A percentile compares a stretch with the other conserved stretches of the same genome.
These are phyloP conservation scores for Monilinia vaccinii-corymbosi DNA, from an alignment of 2,329 filamentous ascomycete genomes.

Conservation along the genomic window DNA sequence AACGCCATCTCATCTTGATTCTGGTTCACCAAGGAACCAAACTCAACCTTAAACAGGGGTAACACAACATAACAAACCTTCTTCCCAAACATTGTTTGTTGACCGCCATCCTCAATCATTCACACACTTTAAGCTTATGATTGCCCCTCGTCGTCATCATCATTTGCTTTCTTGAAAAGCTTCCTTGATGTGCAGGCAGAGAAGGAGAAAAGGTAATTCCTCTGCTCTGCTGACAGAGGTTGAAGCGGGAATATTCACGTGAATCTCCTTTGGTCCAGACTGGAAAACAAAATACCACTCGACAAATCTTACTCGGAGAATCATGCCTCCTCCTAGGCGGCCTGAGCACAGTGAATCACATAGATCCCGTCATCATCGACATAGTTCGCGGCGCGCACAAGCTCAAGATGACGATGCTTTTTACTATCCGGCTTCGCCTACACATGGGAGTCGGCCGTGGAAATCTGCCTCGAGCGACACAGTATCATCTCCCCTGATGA, in stretches of 20 bases:
- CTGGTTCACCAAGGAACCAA: slow-evolving; percentile 27
- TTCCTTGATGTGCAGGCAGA: not conserved
- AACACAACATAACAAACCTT: slow-evolving; percentile 8
- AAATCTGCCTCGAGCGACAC: slow-evolving; percentile 51
- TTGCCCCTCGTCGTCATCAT: not conserved
- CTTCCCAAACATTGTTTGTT: slow-evolving; percentile 15
- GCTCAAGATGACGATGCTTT: slow-evolving; percentile 64
- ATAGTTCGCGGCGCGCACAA: slow-evolving; percentile 54
- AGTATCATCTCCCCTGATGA: slow-evolving; percentile 39
- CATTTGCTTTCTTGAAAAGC: not conserved
- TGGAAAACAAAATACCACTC: not conserved
- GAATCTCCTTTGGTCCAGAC: no score
- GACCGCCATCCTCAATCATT: slow-evolving; percentile 15
- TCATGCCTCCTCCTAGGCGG: slow-evolving; percentile 50
- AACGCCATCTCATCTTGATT: slow-evolving; percentile 19
- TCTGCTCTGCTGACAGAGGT: not conserved
- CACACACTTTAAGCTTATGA: not conserved
- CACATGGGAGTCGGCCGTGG: slow-evolving; percentile 46
- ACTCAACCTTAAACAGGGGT: slow-evolving; percentile 22
- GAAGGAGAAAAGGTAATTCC: no score
- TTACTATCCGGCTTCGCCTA: slow-evolving; percentile 22
- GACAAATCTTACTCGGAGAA: slow-evolving; percentile 12
- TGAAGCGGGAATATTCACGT: slow-evolving; percentile 6
- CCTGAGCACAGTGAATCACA: slow-evolving; percentile 41
- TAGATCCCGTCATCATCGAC: slow-evolving; percentile 56